Percentiles rank a stretch among this genome's conserved stretches.
Evolutionary conservation across 176 grass and related monocot genomes (phyloP).

Genomic region (Neostapfia colusana): DNA sequence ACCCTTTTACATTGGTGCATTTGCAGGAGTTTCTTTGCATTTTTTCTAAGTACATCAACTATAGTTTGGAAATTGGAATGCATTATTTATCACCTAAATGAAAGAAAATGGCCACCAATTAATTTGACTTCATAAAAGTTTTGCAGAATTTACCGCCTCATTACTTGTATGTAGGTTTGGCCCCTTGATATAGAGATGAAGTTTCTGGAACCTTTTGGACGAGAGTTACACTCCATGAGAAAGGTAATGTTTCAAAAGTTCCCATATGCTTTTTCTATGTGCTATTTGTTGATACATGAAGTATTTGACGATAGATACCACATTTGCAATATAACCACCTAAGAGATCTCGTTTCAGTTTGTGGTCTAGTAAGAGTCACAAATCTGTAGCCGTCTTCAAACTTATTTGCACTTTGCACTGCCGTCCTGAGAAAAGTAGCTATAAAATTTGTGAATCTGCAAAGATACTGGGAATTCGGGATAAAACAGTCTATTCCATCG

Average conservation of each 20-base stretch:
- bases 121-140: background rate
- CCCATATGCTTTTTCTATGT: background rate
- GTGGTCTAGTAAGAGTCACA: too few species aligned
- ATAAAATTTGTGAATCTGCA: too few species aligned
- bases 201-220: constrained; percentile 72
- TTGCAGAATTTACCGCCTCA: constrained; percentile 13
- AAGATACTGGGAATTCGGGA: too few species aligned
- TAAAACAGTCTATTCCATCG: too few species aligned
- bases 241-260: constrained; percentile 53
- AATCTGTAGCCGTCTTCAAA: too few species aligned
- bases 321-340: too few species aligned
- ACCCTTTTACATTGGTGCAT: background rate
- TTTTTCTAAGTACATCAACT: background rate
- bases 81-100: background rate
- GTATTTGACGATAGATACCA: background rate
- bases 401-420: too few species aligned
- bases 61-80: constrained; percentile 7
- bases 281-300: constrained; percentile 20
- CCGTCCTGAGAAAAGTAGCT: too few species aligned
- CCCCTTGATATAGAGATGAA: constrained; percentile 83
- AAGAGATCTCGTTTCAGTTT: too few species aligned
- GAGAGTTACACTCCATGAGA: constrained; percentile 67
- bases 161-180: constrained; percentile 73
- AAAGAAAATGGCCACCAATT: background rate
- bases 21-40: background rate